These are phyloP conservation scores for Phytomonas serpens DNA, from an alignment of 208 protist species.

Conservation along the genomic window DNA sequence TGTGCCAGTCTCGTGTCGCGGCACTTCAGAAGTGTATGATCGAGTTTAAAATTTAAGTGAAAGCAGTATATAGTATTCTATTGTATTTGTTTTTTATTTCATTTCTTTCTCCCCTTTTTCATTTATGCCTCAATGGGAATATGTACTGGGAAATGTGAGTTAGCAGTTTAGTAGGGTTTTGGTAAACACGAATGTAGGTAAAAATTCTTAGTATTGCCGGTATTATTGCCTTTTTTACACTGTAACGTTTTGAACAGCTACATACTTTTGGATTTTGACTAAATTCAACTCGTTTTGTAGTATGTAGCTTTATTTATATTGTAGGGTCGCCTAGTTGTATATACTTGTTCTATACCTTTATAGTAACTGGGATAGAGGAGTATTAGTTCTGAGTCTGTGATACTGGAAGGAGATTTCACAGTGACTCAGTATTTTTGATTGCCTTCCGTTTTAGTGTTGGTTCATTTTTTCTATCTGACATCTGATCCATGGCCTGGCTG, in stretches of 20 bases:
- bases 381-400: not conserved
- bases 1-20: constrained; percentile 60
- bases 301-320: constrained; percentile 10
- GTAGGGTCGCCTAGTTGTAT: not conserved
- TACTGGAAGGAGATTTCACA: not conserved
- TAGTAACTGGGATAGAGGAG: not conserved
- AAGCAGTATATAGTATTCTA: not conserved
- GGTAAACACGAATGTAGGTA: not conserved
- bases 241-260: not conserved
- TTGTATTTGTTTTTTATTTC: constrained; percentile 4
- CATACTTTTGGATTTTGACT: constrained; percentile 9
- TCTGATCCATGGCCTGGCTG: not conserved
- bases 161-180: not conserved
- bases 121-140: constrained; percentile 2
- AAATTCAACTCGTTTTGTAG: not conserved
- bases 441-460: not conserved
- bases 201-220: not conserved
- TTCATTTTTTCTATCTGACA: not conserved
- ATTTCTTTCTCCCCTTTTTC: constrained; percentile 10
- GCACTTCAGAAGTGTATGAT: constrained; percentile 63
- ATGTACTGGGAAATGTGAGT: constrained; percentile 6
- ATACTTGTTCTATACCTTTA: constrained; percentile 7
- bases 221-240: not conserved
- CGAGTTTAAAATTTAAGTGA: constrained; percentile 44
- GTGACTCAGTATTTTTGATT: constrained; percentile 4